phyloP scores from a whole-genome alignment of 176 grass and related monocot species.

The Avena sativa region DNA sequence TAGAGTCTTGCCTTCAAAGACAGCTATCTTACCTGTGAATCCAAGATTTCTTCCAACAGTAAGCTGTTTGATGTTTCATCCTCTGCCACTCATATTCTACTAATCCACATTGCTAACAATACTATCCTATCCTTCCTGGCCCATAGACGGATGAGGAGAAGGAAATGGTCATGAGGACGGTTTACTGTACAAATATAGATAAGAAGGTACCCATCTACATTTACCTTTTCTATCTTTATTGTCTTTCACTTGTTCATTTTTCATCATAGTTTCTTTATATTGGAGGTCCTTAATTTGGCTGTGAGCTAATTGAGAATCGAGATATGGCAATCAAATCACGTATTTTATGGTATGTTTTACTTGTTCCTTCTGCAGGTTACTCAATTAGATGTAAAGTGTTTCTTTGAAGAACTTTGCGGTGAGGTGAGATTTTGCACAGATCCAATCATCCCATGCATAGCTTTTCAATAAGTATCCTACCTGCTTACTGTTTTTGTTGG shows the following conservation, averaged over 20 bases:
- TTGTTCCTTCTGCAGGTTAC: conserved; percentile 60
- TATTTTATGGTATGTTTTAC: conserved; percentile 23
- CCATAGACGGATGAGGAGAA: conserved; percentile 83
- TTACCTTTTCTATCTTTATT: neutral
- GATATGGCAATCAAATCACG: conserved; percentile 22
- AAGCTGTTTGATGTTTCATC: conserved; percentile 31
- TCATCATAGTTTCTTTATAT: conserved; percentile 1
- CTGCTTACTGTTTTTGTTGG: conserved; percentile 29
- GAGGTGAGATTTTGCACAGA: conserved; percentile 58
- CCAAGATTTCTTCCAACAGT: conserved; percentile 95
- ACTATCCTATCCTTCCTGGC: conserved; percentile 27
- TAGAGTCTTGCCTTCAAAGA: conserved; percentile 97
- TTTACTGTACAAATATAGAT: conserved; percentile 99
- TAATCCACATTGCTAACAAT: conserved; percentile 40
- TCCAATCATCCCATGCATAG: neutral
- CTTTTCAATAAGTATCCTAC: neutral
- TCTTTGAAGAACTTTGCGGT: conserved; percentile 87
- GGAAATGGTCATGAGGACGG: conserved; percentile 94
- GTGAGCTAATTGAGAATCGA: conserved; percentile 13
- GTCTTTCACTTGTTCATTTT: conserved; percentile 9
- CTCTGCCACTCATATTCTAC: neutral
- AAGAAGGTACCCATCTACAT: conserved; percentile 63
- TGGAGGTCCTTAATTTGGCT: conserved; percentile 22
- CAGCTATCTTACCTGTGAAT: conserved; percentile 98
- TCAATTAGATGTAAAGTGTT: conserved; percentile 83